Conservation (phyloP, 441 rosid species). For the Erysimum cheiri region DNA sequence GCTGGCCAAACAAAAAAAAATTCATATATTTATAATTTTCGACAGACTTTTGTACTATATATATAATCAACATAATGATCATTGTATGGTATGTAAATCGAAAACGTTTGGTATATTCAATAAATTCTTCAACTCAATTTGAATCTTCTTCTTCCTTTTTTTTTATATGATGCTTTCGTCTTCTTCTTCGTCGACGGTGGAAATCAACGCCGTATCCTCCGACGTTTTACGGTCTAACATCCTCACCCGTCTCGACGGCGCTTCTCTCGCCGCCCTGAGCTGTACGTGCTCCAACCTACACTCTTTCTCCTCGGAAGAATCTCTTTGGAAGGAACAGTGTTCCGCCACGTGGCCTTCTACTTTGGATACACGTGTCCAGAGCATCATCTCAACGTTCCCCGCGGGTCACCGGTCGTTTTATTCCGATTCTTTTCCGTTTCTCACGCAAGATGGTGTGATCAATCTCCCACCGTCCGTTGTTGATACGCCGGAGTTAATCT, state of each 20-base stretch:
- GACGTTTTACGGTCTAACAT: conserved; percentile 63
- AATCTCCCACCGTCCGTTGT: conserved; percentile 7
- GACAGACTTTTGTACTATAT: too few relatives aligned
- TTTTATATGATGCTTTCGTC: neutral
- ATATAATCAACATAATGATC: too few relatives aligned
- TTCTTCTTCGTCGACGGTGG: neutral
- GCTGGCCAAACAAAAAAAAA: too few relatives aligned
- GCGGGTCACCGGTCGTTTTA: conserved; percentile 68
- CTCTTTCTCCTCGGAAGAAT: conserved; percentile 50
- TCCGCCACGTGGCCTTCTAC: conserved; percentile 68
- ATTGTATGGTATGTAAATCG: neutral
- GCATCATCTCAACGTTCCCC: conserved; percentile 57
- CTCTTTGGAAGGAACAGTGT: conserved; percentile 65
- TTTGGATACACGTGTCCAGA: conserved; percentile 44
- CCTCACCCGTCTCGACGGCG: conserved; percentile 74
- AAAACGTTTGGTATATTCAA: neutral
- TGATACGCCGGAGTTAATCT: conserved; percentile 48
- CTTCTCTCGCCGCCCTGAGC: conserved; percentile 60
- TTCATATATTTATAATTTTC: too few relatives aligned
- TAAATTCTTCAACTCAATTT: neutral
- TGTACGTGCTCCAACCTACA: conserved; percentile 56
- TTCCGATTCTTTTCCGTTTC: conserved; percentile 60
- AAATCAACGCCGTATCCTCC: conserved; percentile 49
- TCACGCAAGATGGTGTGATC: conserved; percentile 33
- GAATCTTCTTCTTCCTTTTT: too few relatives aligned